phyloP scores from a whole-genome alignment of 352 stramenopile species.

The Thalassiosira mediterranea region DNA sequence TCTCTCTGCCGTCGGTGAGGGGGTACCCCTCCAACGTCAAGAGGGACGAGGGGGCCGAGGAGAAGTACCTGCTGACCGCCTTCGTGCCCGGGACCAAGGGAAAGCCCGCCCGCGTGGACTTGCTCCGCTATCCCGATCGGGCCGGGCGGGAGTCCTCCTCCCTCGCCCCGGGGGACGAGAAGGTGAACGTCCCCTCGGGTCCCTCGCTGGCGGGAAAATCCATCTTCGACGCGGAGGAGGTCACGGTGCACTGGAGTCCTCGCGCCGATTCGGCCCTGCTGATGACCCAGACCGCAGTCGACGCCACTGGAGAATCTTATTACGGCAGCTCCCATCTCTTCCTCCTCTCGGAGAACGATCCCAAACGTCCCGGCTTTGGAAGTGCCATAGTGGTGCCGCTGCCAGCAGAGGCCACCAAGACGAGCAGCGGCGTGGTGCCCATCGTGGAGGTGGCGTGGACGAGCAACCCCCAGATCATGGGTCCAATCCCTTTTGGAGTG shows the following conservation, averaged over 20 bases:
- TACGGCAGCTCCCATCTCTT: conserved; percentile 97
- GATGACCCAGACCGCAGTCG: conserved; percentile 78
- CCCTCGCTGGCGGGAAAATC: conserved; percentile 64
- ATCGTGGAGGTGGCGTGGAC: conserved; percentile 95
- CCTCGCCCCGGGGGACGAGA: neutral
- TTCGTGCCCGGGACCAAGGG: conserved; percentile 79
- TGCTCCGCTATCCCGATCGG: conserved; percentile 69
- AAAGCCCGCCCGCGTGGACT: conserved; percentile 66
- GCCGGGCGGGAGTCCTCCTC: conserved; percentile 35
- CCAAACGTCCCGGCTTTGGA: conserved; percentile 57
- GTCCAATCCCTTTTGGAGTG: conserved; percentile 90
- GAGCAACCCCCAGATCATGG: conserved; percentile 80
- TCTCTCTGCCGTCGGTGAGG: conserved; percentile 52
- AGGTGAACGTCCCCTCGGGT: conserved; percentile 4
- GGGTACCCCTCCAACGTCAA: conserved; percentile 13
- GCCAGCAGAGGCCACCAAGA: conserved; percentile 82
- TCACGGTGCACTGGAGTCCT: conserved; percentile 72
- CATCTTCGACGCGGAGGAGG: conserved; percentile 81
- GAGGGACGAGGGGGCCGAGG: neutral
- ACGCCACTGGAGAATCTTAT: conserved; percentile 92
- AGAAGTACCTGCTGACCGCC: conserved; percentile 62
- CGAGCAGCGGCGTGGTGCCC: conserved; percentile 72
- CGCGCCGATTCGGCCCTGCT: conserved; percentile 74
- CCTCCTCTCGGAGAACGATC: conserved; percentile 87
- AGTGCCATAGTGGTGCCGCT: conserved; percentile 90